Conservation (phyloP, 495 filamentous ascomycete genomes). For the Hypoxylon lienhwacheense region DNA sequence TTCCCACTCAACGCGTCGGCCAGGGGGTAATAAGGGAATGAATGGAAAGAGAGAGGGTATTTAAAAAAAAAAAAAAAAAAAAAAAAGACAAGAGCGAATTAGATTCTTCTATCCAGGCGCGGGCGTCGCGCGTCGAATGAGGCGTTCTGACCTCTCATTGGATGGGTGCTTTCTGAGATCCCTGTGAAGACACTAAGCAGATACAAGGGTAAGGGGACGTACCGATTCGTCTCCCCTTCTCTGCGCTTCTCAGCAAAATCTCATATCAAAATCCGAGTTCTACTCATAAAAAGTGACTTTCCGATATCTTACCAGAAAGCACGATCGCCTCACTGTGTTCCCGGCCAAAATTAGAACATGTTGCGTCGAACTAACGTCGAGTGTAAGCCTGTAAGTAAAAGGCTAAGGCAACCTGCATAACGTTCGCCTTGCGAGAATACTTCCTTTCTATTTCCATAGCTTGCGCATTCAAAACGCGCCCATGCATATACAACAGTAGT, state of each 20-base stretch:
- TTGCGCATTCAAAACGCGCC: too few species aligned
- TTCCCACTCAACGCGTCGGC: slow-evolving; percentile 38
- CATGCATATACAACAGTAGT: too few species aligned
- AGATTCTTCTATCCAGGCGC: slow-evolving; percentile 22
- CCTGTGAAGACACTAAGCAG: slow-evolving; percentile 36
- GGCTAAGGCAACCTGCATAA: slow-evolving; percentile 8
- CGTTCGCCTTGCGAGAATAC: slow-evolving; percentile 11
- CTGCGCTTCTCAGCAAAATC: slow-evolving; percentile 20
- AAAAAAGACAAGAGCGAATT: slow-evolving; percentile 31
- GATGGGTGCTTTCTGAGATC: slow-evolving; percentile 38
- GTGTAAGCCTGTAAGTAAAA: slow-evolving; percentile 18
- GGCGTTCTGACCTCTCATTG: slow-evolving; percentile 42
- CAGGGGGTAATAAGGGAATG: too few species aligned
- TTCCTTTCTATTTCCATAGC: too few species aligned
- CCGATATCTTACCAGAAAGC: slow-evolving; percentile 6
- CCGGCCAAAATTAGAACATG: not conserved
- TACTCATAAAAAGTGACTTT: slow-evolving; percentile 15
- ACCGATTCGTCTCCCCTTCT: slow-evolving; percentile 10
- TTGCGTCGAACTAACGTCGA: not conserved
- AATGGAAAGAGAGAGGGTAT: too few species aligned
- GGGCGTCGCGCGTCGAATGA: slow-evolving; percentile 25
- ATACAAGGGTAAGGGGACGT: slow-evolving; percentile 17
- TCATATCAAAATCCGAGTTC: slow-evolving; percentile 8
- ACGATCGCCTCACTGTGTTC: slow-evolving; percentile 15
- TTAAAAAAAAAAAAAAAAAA: too few species aligned